These are phyloP conservation scores for Globisporangium irregulare DNA, from an alignment of 352 stramenopile species.

Conservation along the genomic window DNA sequence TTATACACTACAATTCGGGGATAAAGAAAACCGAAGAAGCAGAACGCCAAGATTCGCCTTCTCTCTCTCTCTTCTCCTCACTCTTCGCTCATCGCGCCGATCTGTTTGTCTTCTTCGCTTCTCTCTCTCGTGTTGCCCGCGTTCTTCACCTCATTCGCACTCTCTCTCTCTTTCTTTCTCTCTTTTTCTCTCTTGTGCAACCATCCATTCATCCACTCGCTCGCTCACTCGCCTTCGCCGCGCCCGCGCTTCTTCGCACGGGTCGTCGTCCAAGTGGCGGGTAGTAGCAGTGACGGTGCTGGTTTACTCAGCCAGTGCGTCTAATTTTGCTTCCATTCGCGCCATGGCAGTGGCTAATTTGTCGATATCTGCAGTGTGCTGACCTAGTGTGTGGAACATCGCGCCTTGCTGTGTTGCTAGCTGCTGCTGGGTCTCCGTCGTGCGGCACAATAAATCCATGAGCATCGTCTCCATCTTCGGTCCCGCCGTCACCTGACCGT, in stretches of 20 bases:
- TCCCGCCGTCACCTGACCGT: constrained; percentile 78
- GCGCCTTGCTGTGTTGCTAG: constrained; percentile 87
- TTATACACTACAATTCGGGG: constrained; percentile 32
- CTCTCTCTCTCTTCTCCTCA: not conserved
- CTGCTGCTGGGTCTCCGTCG: constrained; percentile 88
- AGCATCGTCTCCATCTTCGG: constrained; percentile 91
- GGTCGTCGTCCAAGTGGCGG: no score
- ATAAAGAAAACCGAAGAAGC: constrained; percentile 26
- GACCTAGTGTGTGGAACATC: constrained; percentile 89
- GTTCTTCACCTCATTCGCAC: not conserved
- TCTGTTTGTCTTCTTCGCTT: not conserved
- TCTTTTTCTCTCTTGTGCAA: not conserved
- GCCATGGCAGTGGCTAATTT: constrained; percentile 82
- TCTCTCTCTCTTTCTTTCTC: not conserved
- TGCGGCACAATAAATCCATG: constrained; percentile 87
- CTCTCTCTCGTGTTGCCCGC: not conserved
- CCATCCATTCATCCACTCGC: not conserved
- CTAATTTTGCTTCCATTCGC: constrained; percentile 89
- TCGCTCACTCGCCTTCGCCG: not conserved
- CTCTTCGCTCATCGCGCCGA: constrained; percentile 2
- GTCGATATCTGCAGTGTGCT: constrained; percentile 88
- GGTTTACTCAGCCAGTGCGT: constrained; percentile 71
- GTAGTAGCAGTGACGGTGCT: not conserved
- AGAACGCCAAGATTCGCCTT: constrained; percentile 1
- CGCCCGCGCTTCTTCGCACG: not conserved